Evolutionary conservation across 2,329 filamentous ascomycete species (phyloP).

Genomic region (Phaeosphaeria sp.): DNA sequence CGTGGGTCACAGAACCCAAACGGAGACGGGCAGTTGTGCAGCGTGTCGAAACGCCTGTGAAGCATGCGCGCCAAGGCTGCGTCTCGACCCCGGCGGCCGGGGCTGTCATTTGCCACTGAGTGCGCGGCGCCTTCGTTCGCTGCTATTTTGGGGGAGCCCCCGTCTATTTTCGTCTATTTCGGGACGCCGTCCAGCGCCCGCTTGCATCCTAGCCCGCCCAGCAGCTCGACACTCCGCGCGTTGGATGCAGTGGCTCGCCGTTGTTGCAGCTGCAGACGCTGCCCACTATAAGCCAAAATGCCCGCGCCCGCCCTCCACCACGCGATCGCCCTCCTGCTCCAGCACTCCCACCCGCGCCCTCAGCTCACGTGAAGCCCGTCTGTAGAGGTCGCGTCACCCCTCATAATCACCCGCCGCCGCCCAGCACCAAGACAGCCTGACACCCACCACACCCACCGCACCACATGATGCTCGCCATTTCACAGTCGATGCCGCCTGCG

Average conservation of each 20-base stretch:
- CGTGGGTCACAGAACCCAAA: not conserved
- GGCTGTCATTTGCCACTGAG: not conserved
- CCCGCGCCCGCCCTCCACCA: not conserved
- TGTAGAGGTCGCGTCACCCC: not conserved
- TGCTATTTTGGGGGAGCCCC: not conserved
- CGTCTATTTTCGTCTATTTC: no score
- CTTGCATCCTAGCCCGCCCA: not conserved
- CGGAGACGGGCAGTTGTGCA: not conserved
- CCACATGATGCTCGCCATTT: constrained; percentile 48
- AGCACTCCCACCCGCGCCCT: no score
- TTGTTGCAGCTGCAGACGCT: not conserved
- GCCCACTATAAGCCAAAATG: not conserved
- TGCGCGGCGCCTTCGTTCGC: not conserved
- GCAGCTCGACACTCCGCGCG: not conserved
- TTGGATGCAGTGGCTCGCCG: not conserved
- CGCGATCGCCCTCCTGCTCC: not conserved
- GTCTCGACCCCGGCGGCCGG: not conserved
- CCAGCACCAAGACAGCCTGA: not conserved
- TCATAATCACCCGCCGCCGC: constrained; percentile 9
- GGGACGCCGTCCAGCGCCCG: not conserved
- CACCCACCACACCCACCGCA: constrained; percentile 5
- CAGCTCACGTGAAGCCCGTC: constrained; percentile 1
- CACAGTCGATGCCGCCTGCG: constrained; percentile 38
- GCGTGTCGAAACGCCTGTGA: constrained; percentile 6
- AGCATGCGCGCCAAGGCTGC: constrained; percentile 4